Evolutionary conservation across 805 yeast species (phyloP).

Genomic region (Kluyveromyces lactis): DNA sequence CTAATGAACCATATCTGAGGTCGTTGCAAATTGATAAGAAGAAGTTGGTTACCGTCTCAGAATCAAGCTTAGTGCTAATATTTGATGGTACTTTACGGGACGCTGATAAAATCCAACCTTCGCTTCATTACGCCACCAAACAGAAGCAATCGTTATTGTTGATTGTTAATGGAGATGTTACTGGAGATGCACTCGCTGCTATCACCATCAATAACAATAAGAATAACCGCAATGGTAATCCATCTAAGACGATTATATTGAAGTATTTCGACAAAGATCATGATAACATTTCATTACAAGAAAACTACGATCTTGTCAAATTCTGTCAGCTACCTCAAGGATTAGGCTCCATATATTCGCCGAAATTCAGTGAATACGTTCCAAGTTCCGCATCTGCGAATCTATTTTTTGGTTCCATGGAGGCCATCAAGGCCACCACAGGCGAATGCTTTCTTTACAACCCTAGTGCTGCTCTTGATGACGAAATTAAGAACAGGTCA

Average conservation of each 20-base stretch:
- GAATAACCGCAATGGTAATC: constrained; percentile 17
- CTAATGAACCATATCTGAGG: constrained; percentile 24
- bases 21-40: constrained; percentile 19
- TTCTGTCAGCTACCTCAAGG: constrained; percentile 24
- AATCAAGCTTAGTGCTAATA: constrained; percentile 17
- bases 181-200: constrained; percentile 24
- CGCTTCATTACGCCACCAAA: constrained; percentile 20
- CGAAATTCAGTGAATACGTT: constrained; percentile 19
- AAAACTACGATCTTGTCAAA: constrained; percentile 18
- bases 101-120: constrained; percentile 21
- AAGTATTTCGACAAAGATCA: constrained; percentile 17
- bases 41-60: constrained; percentile 19
- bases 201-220: constrained; percentile 27
- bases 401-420: constrained; percentile 22
- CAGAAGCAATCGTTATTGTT: constrained; percentile 18
- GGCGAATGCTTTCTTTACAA: constrained; percentile 27
- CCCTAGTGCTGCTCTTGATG: constrained; percentile 6
- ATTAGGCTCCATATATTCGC: constrained; percentile 21
- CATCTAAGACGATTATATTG: constrained; percentile 14
- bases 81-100: constrained; percentile 24
- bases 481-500: constrained; percentile 7
- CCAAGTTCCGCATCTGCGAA: constrained; percentile 26
- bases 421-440: constrained; percentile 25
- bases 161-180: constrained; percentile 21
- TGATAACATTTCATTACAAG: constrained; percentile 14